These are phyloP conservation scores for Pseudocohnilembus persalinus DNA, from an alignment of 169 alveolate species.

Conservation along the genomic window DNA sequence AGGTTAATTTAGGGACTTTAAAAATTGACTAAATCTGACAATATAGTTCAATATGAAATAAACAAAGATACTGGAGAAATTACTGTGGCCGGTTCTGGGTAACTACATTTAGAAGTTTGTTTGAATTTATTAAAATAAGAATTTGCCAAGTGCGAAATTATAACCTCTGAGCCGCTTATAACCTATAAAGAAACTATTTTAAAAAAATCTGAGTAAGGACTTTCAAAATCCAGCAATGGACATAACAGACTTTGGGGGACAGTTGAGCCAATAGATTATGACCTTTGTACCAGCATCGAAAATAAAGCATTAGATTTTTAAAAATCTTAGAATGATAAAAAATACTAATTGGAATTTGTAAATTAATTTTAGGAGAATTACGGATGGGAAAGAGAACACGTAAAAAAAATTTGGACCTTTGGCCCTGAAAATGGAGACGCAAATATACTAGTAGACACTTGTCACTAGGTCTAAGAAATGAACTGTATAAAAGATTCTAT, in stretches of 20 bases:
- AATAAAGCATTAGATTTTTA: conserved; percentile 13
- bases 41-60: conserved; percentile 55
- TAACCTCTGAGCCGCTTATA: conserved; percentile 58
- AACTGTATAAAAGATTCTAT: conserved; percentile 51
- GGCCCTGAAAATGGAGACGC: conserved; percentile 64
- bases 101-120: conserved; percentile 65
- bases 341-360: conserved; percentile 22
- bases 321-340: conserved; percentile 21
- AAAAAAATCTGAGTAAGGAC: conserved; percentile 29
- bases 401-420: conserved; percentile 62
- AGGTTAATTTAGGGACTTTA: conserved; percentile 68
- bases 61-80: conserved; percentile 65
- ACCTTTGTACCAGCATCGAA: conserved; percentile 67
- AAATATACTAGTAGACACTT: conserved; percentile 53
- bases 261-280: conserved; percentile 65
- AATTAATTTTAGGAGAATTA: conserved; percentile 25
- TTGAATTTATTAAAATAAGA: conserved; percentile 50
- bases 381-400: conserved; percentile 60
- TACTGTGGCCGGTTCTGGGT: conserved; percentile 76
- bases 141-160: conserved; percentile 52
- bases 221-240: conserved; percentile 71
- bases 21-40: conserved; percentile 66
- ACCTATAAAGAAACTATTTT: conserved; percentile 68
- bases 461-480: conserved; percentile 47
- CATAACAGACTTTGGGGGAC: conserved; percentile 66